phyloP scores from a whole-genome alignment of 1,284 basidiomycete species.

The Cutaneotrichosporon sp. region DNA sequence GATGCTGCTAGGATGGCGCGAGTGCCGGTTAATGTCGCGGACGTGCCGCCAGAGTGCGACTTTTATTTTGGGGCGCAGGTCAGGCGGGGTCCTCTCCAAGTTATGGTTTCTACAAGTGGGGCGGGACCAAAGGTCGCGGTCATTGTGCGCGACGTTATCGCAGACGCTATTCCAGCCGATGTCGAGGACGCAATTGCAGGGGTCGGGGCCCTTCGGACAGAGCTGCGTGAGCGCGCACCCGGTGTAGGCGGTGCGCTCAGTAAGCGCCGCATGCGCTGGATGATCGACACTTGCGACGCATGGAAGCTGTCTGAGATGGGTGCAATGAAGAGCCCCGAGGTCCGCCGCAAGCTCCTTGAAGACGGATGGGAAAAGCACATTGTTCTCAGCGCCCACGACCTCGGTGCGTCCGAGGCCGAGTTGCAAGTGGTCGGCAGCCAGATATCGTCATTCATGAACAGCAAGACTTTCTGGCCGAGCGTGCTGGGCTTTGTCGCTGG shows the following conservation, averaged over 20 bases:
- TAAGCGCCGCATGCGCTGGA: conserved; percentile 85
- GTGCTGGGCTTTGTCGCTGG: background rate
- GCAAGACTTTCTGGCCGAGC: background rate
- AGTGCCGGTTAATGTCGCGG: conserved; percentile 93
- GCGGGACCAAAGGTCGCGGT: conserved; percentile 85
- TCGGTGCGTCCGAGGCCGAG: conserved; percentile 16
- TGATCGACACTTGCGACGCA: conserved; percentile 80
- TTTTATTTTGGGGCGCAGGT: conserved; percentile 98
- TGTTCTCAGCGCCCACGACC: conserved; percentile 42
- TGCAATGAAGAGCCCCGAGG: conserved; percentile 42
- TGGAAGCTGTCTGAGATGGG: conserved; percentile 58
- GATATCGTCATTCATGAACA: background rate
- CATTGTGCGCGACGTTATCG: conserved; percentile 71
- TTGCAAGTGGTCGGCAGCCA: background rate
- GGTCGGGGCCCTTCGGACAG: conserved; percentile 61
- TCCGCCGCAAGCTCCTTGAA: conserved; percentile 41
- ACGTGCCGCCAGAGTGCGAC: conserved; percentile 92
- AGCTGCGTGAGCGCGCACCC: conserved; percentile 56
- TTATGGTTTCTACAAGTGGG: conserved; percentile 95
- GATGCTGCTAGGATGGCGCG: conserved; percentile 65
- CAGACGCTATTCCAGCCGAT: conserved; percentile 67
- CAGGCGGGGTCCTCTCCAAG: conserved; percentile 83
- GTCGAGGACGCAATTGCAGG: conserved; percentile 78
- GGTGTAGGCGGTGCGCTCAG: conserved; percentile 57
- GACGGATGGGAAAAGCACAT: conserved; percentile 52